Evolutionary conservation across 495 filamentous ascomycete species (phyloP), one percentile per base, ranked within the genome.

Genomic region (Neurospora tetrasperma): DNA sequence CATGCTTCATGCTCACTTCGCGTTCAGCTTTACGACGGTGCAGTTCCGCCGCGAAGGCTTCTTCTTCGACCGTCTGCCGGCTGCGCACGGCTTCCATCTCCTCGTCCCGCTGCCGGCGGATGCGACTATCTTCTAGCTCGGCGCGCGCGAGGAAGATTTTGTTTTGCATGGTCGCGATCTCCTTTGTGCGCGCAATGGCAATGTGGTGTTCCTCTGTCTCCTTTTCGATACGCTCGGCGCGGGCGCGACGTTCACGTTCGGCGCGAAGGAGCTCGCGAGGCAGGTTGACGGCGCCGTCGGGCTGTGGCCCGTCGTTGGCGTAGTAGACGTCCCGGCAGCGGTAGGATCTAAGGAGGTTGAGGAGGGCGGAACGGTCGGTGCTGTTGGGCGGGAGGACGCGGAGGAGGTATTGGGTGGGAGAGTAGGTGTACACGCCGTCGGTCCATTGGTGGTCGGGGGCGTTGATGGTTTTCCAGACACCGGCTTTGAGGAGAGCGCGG

Each of bases 391-490:
- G 54, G 2, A 85, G 48, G 16, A 85, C 70, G 11, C 78, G 80
- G 59, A 80, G 54, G 1, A 82, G 79, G 72, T 85, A 86, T 76
- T 84, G 84, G 2, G 83, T 84, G 0, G 85, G 78, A 3, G 84
- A 86, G 73, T 84, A 86, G 1, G 81, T 84, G 75, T 77, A 79
- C 39, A 72, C 78, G 27, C 83, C 82, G 11, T 85, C 82, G 11
- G 54, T 82, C 72, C 80, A 86, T 31, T 83, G 76, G 73, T 86
- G 83, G 70, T 79, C 81, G 9, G 80, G 72, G 39, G 80, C 78
- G 74, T 86, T 86, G 73, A 85, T 78, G 43, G 80, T 75, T 73
- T 80, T 83, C 85, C 85, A 86, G 72, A 85, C 77, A 42, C 80
- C 84, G 10, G 80, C 81, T 73, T 83, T 84, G 31, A 86, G 76